Base-by-base conservation (phyloP, 306 rosid species). In the Citrullus mucosospermus region DNA sequence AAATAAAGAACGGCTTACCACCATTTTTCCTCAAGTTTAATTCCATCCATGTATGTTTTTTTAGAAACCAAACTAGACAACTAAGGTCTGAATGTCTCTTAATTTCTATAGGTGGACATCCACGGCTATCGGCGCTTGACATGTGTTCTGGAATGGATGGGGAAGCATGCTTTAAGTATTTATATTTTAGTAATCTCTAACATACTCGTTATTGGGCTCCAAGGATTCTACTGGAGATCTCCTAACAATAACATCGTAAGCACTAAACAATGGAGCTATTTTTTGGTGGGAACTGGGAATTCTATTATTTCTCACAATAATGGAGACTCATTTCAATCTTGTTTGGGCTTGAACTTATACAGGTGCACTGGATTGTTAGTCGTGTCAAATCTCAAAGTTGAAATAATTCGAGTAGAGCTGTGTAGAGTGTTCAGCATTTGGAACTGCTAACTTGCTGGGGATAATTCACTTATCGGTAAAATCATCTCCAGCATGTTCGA, bases 221-320 rank as follows among this genome's bases (percentile, higher is more conserved):
- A 92, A 84, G 98, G 98, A 78, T 89, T 92, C 81, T 92, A 90
- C 83, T 90, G 87, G 90, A 73, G 4, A 6, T 61, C 79, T 65
- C 91, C 95, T 51, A 81, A 89, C 78, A 90, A 88, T 78, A 94
- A 94, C 88, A 80, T 94, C 75, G 98, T 92, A 79, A 85, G 93
- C 78, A 22, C 55, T 82, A 9, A 59, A 68, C 68, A 28, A 32
- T 12, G 61, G 57, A 72, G 58, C 44, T 54, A 2, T 48, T 51
- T 4, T 28, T 50, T 34, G 3, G 18, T 53, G 58, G 20, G 48
- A 16, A 66, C 13, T 17, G 51, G 10, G 17, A 20, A 69, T 9
- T 69, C 18, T 22, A n/a, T 46, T 70, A 7, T 22, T 70, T 43
- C 76, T 70, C 16, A 16, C 13, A 61, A 14, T 6, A 59, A 62